Percentiles rank a stretch among this genome's conserved stretches.
phyloP scores from a whole-genome alignment of 169 alveolate genomes.

The Plasmodium vinckei region DNA sequence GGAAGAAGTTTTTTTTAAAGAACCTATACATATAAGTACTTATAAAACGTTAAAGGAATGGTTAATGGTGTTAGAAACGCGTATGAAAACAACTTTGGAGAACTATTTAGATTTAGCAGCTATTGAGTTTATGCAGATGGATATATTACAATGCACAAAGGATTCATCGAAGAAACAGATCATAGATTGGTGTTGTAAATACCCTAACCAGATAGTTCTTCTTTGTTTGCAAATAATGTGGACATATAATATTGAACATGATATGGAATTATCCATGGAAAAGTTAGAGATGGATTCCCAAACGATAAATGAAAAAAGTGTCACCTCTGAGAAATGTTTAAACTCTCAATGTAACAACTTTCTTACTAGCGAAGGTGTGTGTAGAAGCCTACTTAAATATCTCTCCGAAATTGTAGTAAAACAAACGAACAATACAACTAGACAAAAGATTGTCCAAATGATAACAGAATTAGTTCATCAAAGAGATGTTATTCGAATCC shows the following conservation, averaged over 20 bases:
- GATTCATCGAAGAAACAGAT: constrained; percentile 33
- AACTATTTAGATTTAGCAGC: constrained; percentile 88
- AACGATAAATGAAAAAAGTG: constrained; percentile 26
- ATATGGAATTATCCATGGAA: constrained; percentile 13
- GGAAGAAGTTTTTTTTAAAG: constrained; percentile 89
- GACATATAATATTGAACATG: constrained; percentile 90
- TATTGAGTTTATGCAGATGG: constrained; percentile 82
- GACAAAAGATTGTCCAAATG: constrained; percentile 93
- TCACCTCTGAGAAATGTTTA: too few species aligned
- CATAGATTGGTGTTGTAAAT: constrained; percentile 83
- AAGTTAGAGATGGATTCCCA: background rate
- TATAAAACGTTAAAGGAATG: constrained; percentile 92
- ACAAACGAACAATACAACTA: constrained; percentile 89
- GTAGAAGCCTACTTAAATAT: constrained; percentile 83
- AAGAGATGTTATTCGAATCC: constrained; percentile 94
- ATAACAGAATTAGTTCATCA: constrained; percentile 97
- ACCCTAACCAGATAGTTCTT: constrained; percentile 91
- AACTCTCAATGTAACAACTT: constrained; percentile 74
- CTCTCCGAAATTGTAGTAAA: constrained; percentile 93
- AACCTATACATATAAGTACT: constrained; percentile 85
- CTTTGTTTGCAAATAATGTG: constrained; percentile 90
- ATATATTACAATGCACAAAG: constrained; percentile 60
- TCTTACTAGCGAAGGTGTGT: constrained; percentile 81
- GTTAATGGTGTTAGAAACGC: constrained; percentile 89
- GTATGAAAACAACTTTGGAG: constrained; percentile 89